Evolutionary conservation across 805 yeast species (phyloP).

Genomic region (Saturnispora saitoi): DNA sequence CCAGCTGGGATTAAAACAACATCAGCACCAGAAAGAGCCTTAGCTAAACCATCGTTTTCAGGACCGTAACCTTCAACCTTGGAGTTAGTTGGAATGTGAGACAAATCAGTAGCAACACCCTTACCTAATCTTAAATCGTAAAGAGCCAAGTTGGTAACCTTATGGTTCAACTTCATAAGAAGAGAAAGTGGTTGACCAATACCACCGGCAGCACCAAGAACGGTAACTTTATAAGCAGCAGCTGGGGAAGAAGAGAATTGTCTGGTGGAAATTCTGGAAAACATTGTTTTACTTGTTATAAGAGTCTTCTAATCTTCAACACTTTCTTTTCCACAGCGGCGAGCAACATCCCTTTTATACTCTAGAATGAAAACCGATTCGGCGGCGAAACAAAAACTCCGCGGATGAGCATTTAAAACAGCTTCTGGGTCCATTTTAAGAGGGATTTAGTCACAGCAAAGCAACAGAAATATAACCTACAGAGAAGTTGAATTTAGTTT

Average conservation of each 20-base stretch:
- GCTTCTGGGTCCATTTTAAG: not conserved
- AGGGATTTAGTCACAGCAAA: too few species aligned
- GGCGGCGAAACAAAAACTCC: constrained; percentile 2
- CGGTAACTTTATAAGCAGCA: constrained; percentile 69
- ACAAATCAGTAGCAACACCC: constrained; percentile 85
- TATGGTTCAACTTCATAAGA: constrained; percentile 60
- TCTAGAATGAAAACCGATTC: not conserved
- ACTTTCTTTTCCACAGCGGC: too few species aligned
- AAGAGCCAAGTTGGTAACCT: constrained; percentile 59
- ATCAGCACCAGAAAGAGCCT: constrained; percentile 40
- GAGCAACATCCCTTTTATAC: not conserved
- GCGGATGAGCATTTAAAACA: not conserved
- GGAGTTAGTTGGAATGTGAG: constrained; percentile 51
- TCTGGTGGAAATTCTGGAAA: constrained; percentile 39
- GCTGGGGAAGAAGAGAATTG: constrained; percentile 61
- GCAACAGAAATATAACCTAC: too few species aligned
- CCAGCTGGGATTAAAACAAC: constrained; percentile 55
- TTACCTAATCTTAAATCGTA: constrained; percentile 79
- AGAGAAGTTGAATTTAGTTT: not conserved
- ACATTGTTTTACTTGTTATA: constrained; percentile 31
- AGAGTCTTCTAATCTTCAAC: not conserved
- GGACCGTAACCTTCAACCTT: constrained; percentile 22
- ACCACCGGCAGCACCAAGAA: constrained; percentile 89
- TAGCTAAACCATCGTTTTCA: constrained; percentile 21
- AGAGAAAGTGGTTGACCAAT: constrained; percentile 90